Percentiles rank a stretch among this genome's conserved stretches.
phyloP scores from a whole-genome alignment of 202 grass and related monocot genomes.

The Zoysia matrella region DNA sequence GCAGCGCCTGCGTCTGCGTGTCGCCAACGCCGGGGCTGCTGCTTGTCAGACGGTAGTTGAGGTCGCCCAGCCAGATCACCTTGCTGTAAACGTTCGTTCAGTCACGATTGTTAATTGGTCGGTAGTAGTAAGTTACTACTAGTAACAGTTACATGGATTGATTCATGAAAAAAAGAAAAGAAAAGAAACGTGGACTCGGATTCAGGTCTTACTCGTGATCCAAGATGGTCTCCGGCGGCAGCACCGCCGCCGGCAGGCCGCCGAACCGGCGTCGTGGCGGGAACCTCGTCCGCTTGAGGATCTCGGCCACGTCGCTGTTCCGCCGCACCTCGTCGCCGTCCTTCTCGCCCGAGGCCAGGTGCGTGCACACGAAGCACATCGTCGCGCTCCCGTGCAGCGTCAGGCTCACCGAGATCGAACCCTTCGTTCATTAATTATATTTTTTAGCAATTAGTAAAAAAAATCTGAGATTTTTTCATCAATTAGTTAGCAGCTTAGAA shows the following conservation, averaged over 20 bases:
- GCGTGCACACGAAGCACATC: constrained; percentile 94
- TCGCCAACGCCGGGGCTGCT: background rate
- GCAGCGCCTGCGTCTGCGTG: constrained; percentile 31
- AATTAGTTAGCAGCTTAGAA: background rate
- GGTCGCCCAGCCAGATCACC: constrained; percentile 87
- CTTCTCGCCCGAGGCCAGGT: constrained; percentile 88
- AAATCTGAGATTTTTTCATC: background rate
- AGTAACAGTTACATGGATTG: too few relatives aligned
- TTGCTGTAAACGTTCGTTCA: constrained; percentile 50
- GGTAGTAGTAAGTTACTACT: too few relatives aligned
- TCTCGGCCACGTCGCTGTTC: constrained; percentile 82
- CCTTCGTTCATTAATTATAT: constrained; percentile 33
- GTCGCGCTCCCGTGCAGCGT: constrained; percentile 55
- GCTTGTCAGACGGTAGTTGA: constrained; percentile 72
- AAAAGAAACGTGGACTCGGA: too few relatives aligned
- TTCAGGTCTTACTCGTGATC: constrained; percentile 65
- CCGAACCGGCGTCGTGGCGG: background rate
- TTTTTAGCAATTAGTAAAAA: too few relatives aligned
- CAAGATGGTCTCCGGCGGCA: constrained; percentile 69
- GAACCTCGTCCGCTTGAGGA: constrained; percentile 78
- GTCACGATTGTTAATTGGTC: too few relatives aligned
- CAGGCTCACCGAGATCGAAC: constrained; percentile 91
- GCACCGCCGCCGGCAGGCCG: background rate
- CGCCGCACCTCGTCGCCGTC: constrained; percentile 79
- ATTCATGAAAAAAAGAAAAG: background rate